Evolutionary conservation across 768 basidiomycete genomes (phyloP).

Genomic region (Guyanaporus albipodus): DNA sequence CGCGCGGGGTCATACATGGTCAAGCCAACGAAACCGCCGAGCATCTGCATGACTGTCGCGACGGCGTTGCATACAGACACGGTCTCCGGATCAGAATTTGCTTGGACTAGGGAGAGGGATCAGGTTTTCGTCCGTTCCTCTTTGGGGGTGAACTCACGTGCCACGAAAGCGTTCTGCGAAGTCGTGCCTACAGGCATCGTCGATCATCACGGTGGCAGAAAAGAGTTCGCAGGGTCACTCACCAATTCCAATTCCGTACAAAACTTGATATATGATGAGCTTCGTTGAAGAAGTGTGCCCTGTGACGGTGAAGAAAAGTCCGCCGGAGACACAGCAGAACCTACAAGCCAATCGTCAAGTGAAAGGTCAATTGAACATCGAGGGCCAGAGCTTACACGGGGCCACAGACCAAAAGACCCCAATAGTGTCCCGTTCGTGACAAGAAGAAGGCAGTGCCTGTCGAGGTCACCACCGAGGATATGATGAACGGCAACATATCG

Average conservation of each 20-base stretch:
- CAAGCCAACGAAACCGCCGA: slow-evolving; percentile 10
- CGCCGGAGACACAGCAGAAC: slow-evolving; percentile 12
- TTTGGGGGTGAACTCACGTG: background rate
- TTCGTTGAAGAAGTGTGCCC: slow-evolving; percentile 5
- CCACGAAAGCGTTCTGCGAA: slow-evolving; percentile 10
- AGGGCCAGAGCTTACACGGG: slow-evolving; percentile 8
- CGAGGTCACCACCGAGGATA: slow-evolving; percentile 9
- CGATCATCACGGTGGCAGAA: background rate
- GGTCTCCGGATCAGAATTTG: background rate
- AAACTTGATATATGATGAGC: slow-evolving; percentile 10
- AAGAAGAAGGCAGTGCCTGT: slow-evolving; percentile 6
- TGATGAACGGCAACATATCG: slow-evolving; percentile 20
- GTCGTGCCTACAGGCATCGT: slow-evolving; percentile 1
- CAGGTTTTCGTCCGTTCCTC: background rate
- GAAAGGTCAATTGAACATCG: background rate
- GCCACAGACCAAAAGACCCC: slow-evolving; percentile 9
- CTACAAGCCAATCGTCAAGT: background rate
- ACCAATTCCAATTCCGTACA: slow-evolving; percentile 15
- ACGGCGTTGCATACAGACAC: slow-evolving; percentile 7
- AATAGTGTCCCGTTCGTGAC: slow-evolving; percentile 14
- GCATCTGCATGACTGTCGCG: slow-evolving; percentile 11
- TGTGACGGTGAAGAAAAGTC: slow-evolving; percentile 8
- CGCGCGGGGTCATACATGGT: slow-evolving; percentile 1
- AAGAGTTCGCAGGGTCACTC: background rate
- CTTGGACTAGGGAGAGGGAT: slow-evolving; percentile 6